Base-by-base conservation (phyloP, 2,329 filamentous ascomycete species). In the Trichothecium sympodiale region DNA sequence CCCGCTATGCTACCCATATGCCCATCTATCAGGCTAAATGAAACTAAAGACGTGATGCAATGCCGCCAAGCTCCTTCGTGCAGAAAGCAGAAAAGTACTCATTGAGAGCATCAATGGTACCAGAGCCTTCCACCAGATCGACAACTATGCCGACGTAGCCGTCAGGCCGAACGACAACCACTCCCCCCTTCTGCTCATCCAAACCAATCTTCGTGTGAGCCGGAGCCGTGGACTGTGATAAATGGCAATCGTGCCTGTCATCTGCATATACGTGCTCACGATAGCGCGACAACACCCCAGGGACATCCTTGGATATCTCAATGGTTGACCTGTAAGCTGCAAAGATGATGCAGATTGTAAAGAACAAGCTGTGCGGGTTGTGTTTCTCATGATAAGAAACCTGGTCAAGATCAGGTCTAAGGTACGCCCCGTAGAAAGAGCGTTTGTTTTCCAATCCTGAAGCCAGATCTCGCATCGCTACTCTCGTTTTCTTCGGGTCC, bases 201-300 rank as follows among this genome's bases (percentile, higher is more conserved):
- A 94, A 56, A 0, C 88, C 88, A 69, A 94, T 81, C 69, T 94
- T 94, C 29, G 80, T 78, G 57, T 95, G 88, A 5, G 85, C 85
- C 3, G 83, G 69, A 5, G 80, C 85, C 46, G 67, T 69, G 2
- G 83, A 80, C 15, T 80, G 65, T 0, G 81, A 77, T 1, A 85
- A 79, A 6, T 74, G 67, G 30, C 71, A 65, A 52, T 91, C 83
- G 63, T 74, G 79, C 33, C 82, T 68, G 56, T 94, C 86, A 49
- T 94, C 88, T 1, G 86, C 83, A 50, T 94, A 94, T 26, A 94
- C 67, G 48, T 91, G 82, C 48, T 87, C 80, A 33, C 77, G 69
- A 56, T 94, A 94, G 37, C 83, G 70, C 5, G 73, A 76, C 38
- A 95, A 67, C 3, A 83, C 50, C 15, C 67, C 64, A 0, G 88